Conservation (phyloP, 106 monocot species). For the Agapanthus africanus region DNA sequence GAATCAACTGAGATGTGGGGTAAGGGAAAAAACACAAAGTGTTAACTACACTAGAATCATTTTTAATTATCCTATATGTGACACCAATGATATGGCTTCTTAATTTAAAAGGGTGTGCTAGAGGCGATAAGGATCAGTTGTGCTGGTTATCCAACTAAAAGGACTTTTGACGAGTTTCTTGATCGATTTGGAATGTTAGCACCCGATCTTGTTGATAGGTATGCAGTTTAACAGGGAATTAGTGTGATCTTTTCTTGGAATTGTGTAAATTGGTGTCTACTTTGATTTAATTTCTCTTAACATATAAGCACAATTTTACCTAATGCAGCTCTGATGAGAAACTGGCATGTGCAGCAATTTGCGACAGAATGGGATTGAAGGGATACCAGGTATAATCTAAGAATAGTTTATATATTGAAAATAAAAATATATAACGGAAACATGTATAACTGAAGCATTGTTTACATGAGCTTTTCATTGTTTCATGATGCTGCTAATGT, state of each 20-base stretch:
- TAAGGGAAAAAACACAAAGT: slow-evolving; percentile 25
- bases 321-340: slow-evolving; percentile 89
- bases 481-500: too few species aligned
- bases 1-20: slow-evolving; percentile 90
- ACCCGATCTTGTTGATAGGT: slow-evolving; percentile 82
- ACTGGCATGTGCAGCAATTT: slow-evolving; percentile 70
- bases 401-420: too few species aligned
- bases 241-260: not conserved
- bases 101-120: slow-evolving; percentile 63
- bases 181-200: slow-evolving; percentile 99
- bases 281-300: slow-evolving; percentile 3
- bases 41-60: not conserved
- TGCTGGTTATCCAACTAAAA: slow-evolving; percentile 97
- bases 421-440: too few species aligned
- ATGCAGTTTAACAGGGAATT: not conserved
- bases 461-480: too few species aligned
- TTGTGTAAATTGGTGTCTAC: not conserved
- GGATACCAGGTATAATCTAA: slow-evolving; percentile 72
- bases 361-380: slow-evolving; percentile 80
- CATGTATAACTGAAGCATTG: too few species aligned
- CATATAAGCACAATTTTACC: not conserved
- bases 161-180: slow-evolving; percentile 94
- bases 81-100: not conserved
- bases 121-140: slow-evolving; percentile 99
- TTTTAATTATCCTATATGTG: not conserved